phyloP scores from a whole-genome alignment of 2,329 filamentous ascomycete species.

The Macrophomina pseudophaseolina region DNA sequence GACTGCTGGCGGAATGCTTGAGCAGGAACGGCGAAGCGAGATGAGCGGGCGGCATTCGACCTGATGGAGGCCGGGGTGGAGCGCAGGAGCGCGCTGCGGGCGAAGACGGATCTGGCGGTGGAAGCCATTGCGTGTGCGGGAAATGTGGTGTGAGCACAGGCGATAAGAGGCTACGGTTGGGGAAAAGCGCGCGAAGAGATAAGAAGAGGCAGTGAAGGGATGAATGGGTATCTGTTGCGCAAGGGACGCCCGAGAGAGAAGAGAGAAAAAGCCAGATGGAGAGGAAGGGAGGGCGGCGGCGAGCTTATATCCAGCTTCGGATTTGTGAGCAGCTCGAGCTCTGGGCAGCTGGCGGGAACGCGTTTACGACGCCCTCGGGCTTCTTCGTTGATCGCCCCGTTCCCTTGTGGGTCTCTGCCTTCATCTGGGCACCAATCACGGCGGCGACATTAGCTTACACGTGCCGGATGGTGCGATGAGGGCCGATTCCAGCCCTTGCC shows the following conservation, averaged over 20 bases:
- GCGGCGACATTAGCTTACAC: constrained; percentile 12
- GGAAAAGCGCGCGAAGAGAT: background rate
- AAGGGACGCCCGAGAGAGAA: background rate
- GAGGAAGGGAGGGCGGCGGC: background rate
- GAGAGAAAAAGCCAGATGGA: background rate
- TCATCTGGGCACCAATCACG: constrained; percentile 22
- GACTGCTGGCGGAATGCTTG: constrained; percentile 67
- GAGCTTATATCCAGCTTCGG: constrained; percentile 20
- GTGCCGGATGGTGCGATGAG: constrained; percentile 16
- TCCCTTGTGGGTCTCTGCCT: constrained; percentile 14
- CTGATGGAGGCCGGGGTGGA: constrained; percentile 55
- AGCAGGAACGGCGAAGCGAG: constrained; percentile 53
- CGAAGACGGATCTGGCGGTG: constrained; percentile 22
- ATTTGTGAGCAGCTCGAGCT: constrained; percentile 5
- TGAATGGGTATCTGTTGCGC: constrained; percentile 8
- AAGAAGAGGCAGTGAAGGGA: constrained; percentile 4
- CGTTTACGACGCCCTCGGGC: constrained; percentile 13
- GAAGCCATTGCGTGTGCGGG: constrained; percentile 18
- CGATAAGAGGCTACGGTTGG: background rate
- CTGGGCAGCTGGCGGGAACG: constrained; percentile 2
- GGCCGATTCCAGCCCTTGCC: constrained; percentile 20
- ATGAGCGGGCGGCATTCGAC: constrained; percentile 53
- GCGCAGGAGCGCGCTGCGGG: constrained; percentile 40
- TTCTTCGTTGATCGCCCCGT: constrained; percentile 11
- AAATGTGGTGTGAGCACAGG: constrained; percentile 7